Evolutionary conservation across 2,329 filamentous ascomycete species (phyloP), one percentile per base, ranked within the genome.

Genomic region (Clonostachys rhizophaga): DNA sequence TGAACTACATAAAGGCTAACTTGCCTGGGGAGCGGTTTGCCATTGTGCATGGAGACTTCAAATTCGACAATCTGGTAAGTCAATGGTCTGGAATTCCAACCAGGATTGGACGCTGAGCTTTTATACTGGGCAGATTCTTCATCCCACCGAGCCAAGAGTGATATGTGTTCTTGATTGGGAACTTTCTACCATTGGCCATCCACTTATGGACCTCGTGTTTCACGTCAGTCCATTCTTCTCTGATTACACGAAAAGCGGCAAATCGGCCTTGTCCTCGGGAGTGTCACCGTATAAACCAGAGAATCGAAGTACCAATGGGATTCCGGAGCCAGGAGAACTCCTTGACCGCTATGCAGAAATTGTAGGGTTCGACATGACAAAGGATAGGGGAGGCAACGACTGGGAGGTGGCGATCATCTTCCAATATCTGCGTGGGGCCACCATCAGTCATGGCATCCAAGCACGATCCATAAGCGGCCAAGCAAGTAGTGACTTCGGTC

Each of bases 101-200:
- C 24, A 30, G 24, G 9, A 24, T 9, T 9, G 24, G 7, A 30
- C 2, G 24, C 24, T 30, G 4, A 30, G 24, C 24, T 30, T 30
- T 7, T 8, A 8, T 30, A 30, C 4, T 30, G 2, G 24, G 24
- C 10, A 39, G 36, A 14, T 90, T 42, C 95, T 92, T 64, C 87
- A 95, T 70, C 84, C 85, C 64, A 89, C 86, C 0, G 84, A 89
- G 63, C 81, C 89, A 5, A 72, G 82, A 47, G 89, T 96, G 9
- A 89, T 95, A 62, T 91, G 89, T 5, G 87, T 96, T 47, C 69
- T 96, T 5, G 91, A 96, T 68, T 95, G 90, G 91, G 91, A 96
- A 69, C 92, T 95, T 87, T 89, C 88, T 42, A 95, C 91, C 1
- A 84, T 95, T 45, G 91, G 91, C 30, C 90, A 96, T 64, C 91